Conservation (phyloP, 2,329 filamentous ascomycete species). For the Aspergillus arachidicola region DNA sequence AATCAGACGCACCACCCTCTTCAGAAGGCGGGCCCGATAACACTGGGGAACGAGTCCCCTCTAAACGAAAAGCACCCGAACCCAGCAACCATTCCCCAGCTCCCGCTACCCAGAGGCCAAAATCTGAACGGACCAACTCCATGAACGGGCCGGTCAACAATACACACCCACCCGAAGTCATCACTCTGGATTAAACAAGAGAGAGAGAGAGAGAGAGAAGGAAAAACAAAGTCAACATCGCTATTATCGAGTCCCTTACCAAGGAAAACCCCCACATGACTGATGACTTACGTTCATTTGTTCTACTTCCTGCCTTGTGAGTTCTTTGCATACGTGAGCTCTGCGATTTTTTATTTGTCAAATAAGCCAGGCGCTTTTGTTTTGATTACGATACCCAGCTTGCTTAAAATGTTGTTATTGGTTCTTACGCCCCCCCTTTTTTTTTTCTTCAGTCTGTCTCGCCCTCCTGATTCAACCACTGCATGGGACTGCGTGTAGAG, state of each 20-base stretch:
- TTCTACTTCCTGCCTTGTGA: background rate
- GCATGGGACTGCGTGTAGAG: background rate
- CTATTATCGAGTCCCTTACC: background rate
- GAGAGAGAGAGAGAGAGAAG: background rate
- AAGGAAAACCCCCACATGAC: background rate
- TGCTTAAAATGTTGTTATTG: background rate
- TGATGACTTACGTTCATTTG: background rate
- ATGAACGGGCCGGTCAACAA: background rate
- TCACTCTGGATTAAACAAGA: constrained; percentile 25
- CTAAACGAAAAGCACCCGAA: constrained; percentile 21
- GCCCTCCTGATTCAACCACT: background rate
- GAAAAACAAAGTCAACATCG: background rate
- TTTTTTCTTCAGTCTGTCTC: background rate
- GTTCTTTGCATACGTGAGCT: background rate
- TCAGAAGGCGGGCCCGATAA: background rate
- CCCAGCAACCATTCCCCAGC: constrained; percentile 7
- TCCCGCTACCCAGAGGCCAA: constrained; percentile 13
- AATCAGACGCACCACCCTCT: constrained; percentile 25
- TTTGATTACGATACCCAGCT: constrained; percentile 1
- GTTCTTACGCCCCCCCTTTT: too few species aligned
- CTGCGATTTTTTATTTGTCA: background rate
- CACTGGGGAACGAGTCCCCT: background rate
- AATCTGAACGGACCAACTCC: constrained; percentile 3
- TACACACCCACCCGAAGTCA: constrained; percentile 17
- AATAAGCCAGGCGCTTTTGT: background rate